Conservation (phyloP, 2,329 filamentous ascomycete genomes). For the Mycosphaerelloides madeirae region DNA sequence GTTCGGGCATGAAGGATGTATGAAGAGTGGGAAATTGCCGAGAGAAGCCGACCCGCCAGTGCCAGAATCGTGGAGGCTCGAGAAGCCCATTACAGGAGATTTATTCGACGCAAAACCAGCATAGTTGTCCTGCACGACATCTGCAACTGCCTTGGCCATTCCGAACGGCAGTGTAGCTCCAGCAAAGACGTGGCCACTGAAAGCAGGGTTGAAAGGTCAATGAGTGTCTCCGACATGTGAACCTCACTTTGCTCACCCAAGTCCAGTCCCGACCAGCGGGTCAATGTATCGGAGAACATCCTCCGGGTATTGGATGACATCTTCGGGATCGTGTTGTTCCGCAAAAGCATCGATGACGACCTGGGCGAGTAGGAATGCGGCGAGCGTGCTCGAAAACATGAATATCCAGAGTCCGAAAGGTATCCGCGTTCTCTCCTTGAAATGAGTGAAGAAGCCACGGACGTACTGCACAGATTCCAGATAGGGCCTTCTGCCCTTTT, state of each 20-base stretch:
- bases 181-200: constrained; percentile 41
- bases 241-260: too few relatives aligned
- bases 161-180: constrained; percentile 42
- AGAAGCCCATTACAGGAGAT: constrained; percentile 40
- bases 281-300: constrained; percentile 19
- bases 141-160: constrained; percentile 41
- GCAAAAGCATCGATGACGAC: constrained; percentile 9
- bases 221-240: too few relatives aligned
- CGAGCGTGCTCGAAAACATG: constrained; percentile 8
- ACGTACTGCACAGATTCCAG: constrained; percentile 10
- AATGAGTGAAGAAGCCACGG: constrained; percentile 5
- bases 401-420: constrained; percentile 11
- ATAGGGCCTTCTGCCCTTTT: constrained; percentile 6
- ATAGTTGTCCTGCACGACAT: constrained; percentile 29
- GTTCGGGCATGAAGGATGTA: constrained; percentile 56
- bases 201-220: too few relatives aligned
- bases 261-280: constrained; percentile 20
- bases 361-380: constrained; percentile 7
- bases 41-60: constrained; percentile 54
- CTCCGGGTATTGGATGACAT: constrained; percentile 25
- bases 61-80: constrained; percentile 46
- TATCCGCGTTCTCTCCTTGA: not conserved
- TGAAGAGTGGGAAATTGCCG: constrained; percentile 68
- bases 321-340: constrained; percentile 32
- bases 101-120: constrained; percentile 48